Evolutionary conservation across 2,329 filamentous ascomycete genomes (phyloP), one percentile per base, ranked within the genome.

Genomic region (Fusarium concolor): DNA sequence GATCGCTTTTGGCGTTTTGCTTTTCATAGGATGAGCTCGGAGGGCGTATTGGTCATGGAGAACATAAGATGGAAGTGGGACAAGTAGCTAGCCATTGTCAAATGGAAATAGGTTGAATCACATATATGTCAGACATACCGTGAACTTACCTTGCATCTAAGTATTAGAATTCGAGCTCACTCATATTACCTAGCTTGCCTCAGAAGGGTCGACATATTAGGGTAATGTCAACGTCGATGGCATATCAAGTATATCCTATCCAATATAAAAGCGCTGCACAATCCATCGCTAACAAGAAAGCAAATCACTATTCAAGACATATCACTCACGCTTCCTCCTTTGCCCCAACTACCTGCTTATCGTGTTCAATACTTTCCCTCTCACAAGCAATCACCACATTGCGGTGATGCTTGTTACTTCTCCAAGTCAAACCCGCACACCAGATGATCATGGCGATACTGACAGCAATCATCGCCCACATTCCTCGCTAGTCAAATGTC

Each of bases 381-480:
- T 64, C 63, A 2, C 22, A 63, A 29, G 24, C 9, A 18, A 56
- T 59, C 5, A 45, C 42, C 6, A 33, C 35, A 12, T 47, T 50
- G 10, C 45, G 56, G 5, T 45, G 26, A 11, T 69, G 58, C 43
- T 53, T 72, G 1, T 52, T 56, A 17, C 41, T 61, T 35, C 66
- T 51, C 70, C 81, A 86, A 2, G 85, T 79, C 41, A 90, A 74
- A 2, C 81, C 80, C 0, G 76, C 83, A 1, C 86, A 87, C 89
- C 89, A 92, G 2, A 88, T 67, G 0, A 81, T 82, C 73, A 92
- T 77, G 3, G 84, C 85, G 53, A 90, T 86, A 22, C 84, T 88
- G 10, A 83, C 83, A 3, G 83, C 89, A 72, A 92, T 90, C 90
- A 92, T 92, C 5, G 89, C 89, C 84, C 87, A 91, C 89, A 91